Conservation (phyloP, 352 stramenopile species). For the Globisporangium abappressorium region DNA sequence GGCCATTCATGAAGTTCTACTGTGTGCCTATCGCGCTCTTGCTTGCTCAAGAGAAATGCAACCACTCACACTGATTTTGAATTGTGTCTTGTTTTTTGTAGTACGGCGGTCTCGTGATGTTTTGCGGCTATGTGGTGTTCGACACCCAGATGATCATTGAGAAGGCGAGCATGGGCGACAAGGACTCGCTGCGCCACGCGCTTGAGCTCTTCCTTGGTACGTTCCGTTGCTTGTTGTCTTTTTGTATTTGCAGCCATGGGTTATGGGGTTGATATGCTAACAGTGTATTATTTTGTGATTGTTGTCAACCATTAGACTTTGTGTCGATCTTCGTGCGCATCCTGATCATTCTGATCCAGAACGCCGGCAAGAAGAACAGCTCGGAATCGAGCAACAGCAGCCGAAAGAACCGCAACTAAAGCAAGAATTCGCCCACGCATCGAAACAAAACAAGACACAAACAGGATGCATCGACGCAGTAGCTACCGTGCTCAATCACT, state of each 20-base stretch:
- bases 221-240: background rate
- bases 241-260: conserved; percentile 1
- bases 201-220: conserved; percentile 85
- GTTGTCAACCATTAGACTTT: conserved; percentile 49
- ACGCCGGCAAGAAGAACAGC: conserved; percentile 53
- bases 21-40: background rate
- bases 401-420: conserved; percentile 32
- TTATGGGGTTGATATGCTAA: background rate
- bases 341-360: conserved; percentile 75
- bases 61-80: background rate
- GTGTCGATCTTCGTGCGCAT: conserved; percentile 89
- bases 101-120: conserved; percentile 84
- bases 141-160: conserved; percentile 92
- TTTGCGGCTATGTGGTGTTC: conserved; percentile 88
- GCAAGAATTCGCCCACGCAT: background rate
- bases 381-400: conserved; percentile 24
- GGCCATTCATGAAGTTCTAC: background rate
- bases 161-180: conserved; percentile 76
- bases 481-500: background rate
- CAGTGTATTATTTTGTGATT: conserved; percentile 2
- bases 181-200: conserved; percentile 81
- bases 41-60: background rate
- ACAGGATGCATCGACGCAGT: background rate
- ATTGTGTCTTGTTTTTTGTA: conserved; percentile 15
- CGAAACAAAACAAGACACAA: background rate